These are phyloP conservation scores for Macaranga tanarius DNA, from an alignment of 441 rosid species.

Conservation along the genomic window DNA sequence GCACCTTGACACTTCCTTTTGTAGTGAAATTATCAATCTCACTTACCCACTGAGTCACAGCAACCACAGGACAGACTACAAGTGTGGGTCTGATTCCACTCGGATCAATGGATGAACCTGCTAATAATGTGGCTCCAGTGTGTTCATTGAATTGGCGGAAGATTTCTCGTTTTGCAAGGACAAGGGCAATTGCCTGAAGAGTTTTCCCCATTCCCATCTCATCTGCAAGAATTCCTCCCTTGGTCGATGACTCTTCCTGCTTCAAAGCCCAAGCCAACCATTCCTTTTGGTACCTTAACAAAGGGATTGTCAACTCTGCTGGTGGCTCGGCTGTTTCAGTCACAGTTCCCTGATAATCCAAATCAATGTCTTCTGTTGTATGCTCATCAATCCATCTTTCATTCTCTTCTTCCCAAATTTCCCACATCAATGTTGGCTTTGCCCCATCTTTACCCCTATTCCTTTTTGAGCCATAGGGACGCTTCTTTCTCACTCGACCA, in stretches of 20 bases:
- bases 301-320: conserved; percentile 60
- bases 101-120: conserved; percentile 39
- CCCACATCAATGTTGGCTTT: conserved; percentile 56
- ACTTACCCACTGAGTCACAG: conserved; percentile 84
- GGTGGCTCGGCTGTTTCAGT: conserved; percentile 65
- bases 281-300: conserved; percentile 90
- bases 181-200: conserved; percentile 90
- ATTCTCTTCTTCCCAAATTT: conserved; percentile 66
- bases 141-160: conserved; percentile 23
- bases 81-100: conserved; percentile 55
- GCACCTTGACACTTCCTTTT: conserved; percentile 73
- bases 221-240: conserved; percentile 97
- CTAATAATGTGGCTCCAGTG: conserved; percentile 15
- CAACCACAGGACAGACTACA: conserved; percentile 89
- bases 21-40: conserved; percentile 77
- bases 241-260: conserved; percentile 68
- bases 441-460: conserved; percentile 28
- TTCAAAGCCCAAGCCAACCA: conserved; percentile 93
- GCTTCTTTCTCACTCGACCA: conserved; percentile 17
- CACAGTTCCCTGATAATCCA: conserved; percentile 48
- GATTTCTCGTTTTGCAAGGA: conserved; percentile 69
- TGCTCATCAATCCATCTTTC: conserved; percentile 68
- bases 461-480: conserved; percentile 26
- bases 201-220: conserved; percentile 99
- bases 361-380: conserved; percentile 48